phyloP scores from a whole-genome alignment of 2,329 filamentous ascomycete species.

The Penicillium sp. region DNA sequence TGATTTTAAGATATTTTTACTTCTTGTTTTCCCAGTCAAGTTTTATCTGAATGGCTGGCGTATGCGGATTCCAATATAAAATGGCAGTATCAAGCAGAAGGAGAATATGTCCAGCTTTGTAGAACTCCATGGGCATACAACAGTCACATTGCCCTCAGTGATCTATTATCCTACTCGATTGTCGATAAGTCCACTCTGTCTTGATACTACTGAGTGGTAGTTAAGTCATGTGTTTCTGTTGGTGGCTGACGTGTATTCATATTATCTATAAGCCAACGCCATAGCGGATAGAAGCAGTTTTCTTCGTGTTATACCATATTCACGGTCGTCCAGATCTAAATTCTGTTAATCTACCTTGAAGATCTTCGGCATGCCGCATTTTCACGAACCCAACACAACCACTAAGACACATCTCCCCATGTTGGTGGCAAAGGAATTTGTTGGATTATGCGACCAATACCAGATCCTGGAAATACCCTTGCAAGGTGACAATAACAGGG shows the following conservation, averaged over 20 bases:
- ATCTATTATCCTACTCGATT: neutral
- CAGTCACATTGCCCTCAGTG: neutral
- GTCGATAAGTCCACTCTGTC: neutral
- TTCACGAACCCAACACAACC: neutral
- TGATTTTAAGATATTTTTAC: neutral
- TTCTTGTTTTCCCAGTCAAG: neutral
- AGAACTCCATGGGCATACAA: neutral
- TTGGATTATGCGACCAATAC: neutral
- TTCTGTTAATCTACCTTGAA: neutral
- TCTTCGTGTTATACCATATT: neutral
- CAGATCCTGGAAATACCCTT: neutral
- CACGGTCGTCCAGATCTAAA: neutral
- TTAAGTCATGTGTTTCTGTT: neutral
- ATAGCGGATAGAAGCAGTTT: neutral
- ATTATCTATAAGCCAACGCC: neutral
- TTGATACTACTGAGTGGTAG: neutral
- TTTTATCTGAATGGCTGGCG: neutral
- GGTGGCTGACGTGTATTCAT: neutral
- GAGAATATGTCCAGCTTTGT: neutral
- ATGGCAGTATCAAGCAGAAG: neutral
- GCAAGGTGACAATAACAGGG: neutral
- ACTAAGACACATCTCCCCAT: neutral
- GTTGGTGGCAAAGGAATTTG: neutral
- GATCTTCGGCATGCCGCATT: neutral
- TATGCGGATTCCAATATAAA: neutral